Evolutionary conservation across 768 basidiomycete species (phyloP).

Genomic region (Lactarius psammicola): DNA sequence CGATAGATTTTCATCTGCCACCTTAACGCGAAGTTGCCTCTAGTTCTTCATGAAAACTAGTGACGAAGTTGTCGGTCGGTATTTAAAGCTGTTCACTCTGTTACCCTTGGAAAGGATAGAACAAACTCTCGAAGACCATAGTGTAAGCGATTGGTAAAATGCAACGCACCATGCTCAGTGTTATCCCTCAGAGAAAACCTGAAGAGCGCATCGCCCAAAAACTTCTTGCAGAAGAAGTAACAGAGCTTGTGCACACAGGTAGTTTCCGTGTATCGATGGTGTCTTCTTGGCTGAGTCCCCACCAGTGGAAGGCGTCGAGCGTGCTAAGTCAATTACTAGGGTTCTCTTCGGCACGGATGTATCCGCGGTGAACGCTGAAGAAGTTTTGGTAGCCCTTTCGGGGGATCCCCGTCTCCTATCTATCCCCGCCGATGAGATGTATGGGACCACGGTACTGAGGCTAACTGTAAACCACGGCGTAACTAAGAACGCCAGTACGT

Average conservation of each 20-base stretch:
- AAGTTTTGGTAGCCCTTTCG: conserved; percentile 59
- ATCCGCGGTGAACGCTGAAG: conserved; percentile 47
- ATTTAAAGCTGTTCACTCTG: conserved; percentile 28
- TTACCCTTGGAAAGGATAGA: conserved; percentile 23
- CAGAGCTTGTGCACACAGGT: conserved; percentile 60
- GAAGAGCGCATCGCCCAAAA: conserved; percentile 48
- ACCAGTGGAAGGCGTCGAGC: conserved; percentile 41
- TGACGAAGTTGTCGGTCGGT: conserved; percentile 28
- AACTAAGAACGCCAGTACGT: conserved; percentile 47
- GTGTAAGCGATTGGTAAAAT: conserved; percentile 11
- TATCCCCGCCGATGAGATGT: conserved; percentile 50
- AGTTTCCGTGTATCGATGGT: neutral
- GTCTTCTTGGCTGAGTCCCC: neutral
- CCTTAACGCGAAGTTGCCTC: neutral
- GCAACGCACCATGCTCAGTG: neutral
- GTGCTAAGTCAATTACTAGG: conserved; percentile 45
- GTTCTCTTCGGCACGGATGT: conserved; percentile 45
- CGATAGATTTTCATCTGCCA: neutral
- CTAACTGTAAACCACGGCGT: conserved; percentile 57
- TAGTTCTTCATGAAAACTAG: conserved; percentile 83
- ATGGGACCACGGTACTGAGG: conserved; percentile 54
- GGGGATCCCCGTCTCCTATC: conserved; percentile 62
- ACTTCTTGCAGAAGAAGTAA: conserved; percentile 55
- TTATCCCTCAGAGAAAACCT: conserved; percentile 36
- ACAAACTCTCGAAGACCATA: conserved; percentile 22